These are phyloP conservation scores for Capsella rubella DNA, from an alignment of 441 rosid species.

Conservation along the genomic window DNA sequence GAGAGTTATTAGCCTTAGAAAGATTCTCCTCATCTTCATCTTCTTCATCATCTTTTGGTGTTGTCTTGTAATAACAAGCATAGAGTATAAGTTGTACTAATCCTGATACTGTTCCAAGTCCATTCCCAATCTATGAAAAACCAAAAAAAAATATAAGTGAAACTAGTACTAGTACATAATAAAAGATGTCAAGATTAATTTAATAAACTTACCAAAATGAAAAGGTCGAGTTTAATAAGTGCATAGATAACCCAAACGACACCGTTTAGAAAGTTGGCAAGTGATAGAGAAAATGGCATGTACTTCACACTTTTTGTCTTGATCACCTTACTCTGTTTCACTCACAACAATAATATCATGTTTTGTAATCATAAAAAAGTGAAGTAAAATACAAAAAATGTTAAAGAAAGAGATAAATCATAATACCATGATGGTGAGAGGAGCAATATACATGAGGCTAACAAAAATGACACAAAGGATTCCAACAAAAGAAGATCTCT, in stretches of 20 bases:
- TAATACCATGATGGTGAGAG: slow-evolving; percentile 74
- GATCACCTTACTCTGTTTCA: slow-evolving; percentile 76
- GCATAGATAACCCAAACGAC: slow-evolving; percentile 79
- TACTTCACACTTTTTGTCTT: slow-evolving; percentile 87
- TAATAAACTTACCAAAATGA: slow-evolving; percentile 59
- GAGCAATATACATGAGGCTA: slow-evolving; percentile 69
- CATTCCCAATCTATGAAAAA: slow-evolving; percentile 53
- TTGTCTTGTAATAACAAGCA: slow-evolving; percentile 55
- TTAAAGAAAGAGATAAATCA: not conserved
- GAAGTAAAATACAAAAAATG: not conserved
- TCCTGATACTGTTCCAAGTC: slow-evolving; percentile 63
- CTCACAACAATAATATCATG: slow-evolving; percentile 11
- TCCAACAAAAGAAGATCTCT: slow-evolving; percentile 62
- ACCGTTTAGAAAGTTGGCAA: slow-evolving; percentile 74
- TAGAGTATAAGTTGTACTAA: slow-evolving; percentile 58
- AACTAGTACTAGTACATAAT: too few relatives aligned
- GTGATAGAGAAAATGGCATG: slow-evolving; percentile 86
- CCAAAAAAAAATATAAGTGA: too few relatives aligned
- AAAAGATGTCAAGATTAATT: too few relatives aligned
- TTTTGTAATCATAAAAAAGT: not conserved
- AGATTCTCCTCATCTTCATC: slow-evolving; percentile 2
- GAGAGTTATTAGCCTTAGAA: slow-evolving; percentile 32
- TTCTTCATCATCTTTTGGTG: slow-evolving; percentile 53
- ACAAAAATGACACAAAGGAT: slow-evolving; percentile 63
- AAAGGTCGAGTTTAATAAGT: slow-evolving; percentile 73